phyloP scores from a whole-genome alignment of 768 basidiomycete species.

The Suillus alpinus region DNA sequence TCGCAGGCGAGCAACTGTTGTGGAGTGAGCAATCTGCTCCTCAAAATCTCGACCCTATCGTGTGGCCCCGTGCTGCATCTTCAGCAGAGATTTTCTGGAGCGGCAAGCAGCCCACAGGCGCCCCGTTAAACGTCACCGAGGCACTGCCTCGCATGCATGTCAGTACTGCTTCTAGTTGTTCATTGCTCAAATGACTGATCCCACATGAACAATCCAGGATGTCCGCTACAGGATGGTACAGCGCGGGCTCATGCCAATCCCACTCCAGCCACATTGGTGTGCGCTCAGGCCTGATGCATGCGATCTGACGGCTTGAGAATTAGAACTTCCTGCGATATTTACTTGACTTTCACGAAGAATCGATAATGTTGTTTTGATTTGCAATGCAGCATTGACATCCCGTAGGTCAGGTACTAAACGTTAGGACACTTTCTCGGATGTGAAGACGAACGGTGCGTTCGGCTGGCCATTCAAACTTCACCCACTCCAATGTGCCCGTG shows the following conservation, averaged over 20 bases:
- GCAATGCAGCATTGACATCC: neutral
- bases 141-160: slow-evolving; percentile 50
- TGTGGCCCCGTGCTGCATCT: slow-evolving; percentile 48
- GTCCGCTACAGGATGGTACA: slow-evolving; percentile 46
- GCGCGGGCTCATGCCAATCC: slow-evolving; percentile 44
- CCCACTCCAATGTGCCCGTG: slow-evolving; percentile 65
- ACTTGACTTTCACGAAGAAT: slow-evolving; percentile 1
- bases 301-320: slow-evolving; percentile 29
- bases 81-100: slow-evolving; percentile 58
- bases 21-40: slow-evolving; percentile 48
- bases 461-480: slow-evolving; percentile 82
- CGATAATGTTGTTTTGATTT: neutral
- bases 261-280: slow-evolving; percentile 58
- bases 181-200: neutral
- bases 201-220: slow-evolving; percentile 27
- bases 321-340: neutral
- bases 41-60: slow-evolving; percentile 39
- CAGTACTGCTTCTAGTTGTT: neutral
- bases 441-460: slow-evolving; percentile 80
- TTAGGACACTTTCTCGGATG: slow-evolving; percentile 79
- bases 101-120: slow-evolving; percentile 35
- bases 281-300: slow-evolving; percentile 47
- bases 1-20: slow-evolving; percentile 35
- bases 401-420: slow-evolving; percentile 69
- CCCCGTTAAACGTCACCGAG: slow-evolving; percentile 30